Conservation (phyloP, 495 filamentous ascomycete genomes). For the Podospora tetraspora region DNA sequence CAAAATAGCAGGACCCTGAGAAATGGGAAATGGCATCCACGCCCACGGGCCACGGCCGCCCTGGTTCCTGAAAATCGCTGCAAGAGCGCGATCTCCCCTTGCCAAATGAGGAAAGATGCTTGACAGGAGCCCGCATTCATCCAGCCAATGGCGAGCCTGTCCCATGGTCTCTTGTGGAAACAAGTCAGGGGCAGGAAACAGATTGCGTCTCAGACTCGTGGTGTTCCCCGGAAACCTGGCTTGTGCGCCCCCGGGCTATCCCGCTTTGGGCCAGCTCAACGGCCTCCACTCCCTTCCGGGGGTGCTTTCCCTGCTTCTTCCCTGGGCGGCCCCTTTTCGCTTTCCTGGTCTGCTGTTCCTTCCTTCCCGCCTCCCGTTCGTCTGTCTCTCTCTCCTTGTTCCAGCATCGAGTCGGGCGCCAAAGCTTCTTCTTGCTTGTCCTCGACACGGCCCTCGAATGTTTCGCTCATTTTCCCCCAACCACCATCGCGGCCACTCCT, state of each 20-base stretch:
- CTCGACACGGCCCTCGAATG: not conserved
- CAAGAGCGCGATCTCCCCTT: not conserved
- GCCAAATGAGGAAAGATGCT: not conserved
- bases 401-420: conserved; percentile 8
- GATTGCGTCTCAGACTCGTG: conserved; percentile 10
- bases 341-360: not conserved
- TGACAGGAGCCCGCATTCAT: not conserved
- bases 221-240: conserved; percentile 13
- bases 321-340: conserved; percentile 13
- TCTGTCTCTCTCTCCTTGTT: not conserved
- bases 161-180: not conserved
- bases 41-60: not conserved
- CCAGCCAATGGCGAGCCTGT: not conserved
- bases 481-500: not conserved
- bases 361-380: not conserved
- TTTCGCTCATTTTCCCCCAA: not conserved
- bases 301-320: not conserved
- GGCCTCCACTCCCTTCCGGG: not conserved
- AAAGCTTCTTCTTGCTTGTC: conserved; percentile 1
- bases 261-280: conserved; percentile 6
- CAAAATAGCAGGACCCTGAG: not conserved
- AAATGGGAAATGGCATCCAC: not conserved
- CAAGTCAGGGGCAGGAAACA: conserved; percentile 9
- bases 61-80: conserved; percentile 1
- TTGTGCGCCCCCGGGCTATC: conserved; percentile 8